These are phyloP conservation scores for Drechslerella coelobrocha DNA, from an alignment of 2,329 filamentous ascomycete species.

Conservation along the genomic window DNA sequence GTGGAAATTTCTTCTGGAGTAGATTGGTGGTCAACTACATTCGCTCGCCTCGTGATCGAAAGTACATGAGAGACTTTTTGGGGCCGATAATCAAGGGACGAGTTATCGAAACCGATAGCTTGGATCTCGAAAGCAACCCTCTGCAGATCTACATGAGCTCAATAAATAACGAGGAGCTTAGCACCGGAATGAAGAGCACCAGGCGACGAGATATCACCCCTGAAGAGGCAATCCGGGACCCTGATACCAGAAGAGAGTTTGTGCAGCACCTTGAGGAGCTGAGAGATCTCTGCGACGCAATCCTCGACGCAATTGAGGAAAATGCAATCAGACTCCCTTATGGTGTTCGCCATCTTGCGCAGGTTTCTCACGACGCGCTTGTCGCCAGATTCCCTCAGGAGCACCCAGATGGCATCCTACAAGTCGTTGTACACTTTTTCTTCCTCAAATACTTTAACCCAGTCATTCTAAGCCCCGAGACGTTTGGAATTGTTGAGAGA, in stretches of 20 bases:
- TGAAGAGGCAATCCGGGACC: conserved; percentile 93
- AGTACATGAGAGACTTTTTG: conserved; percentile 85
- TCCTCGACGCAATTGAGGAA: conserved; percentile 81
- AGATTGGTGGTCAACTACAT: conserved; percentile 87
- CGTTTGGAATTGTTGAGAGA: conserved; percentile 89
- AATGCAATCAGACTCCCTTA: conserved; percentile 88
- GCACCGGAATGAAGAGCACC: conserved; percentile 82
- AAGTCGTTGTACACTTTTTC: conserved; percentile 86
- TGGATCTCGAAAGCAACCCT: conserved; percentile 95
- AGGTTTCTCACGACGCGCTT: conserved; percentile 82
- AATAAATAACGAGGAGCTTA: conserved; percentile 96
- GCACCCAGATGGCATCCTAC: conserved; percentile 76
- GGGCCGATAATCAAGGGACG: conserved; percentile 86
- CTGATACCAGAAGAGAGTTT: conserved; percentile 88
- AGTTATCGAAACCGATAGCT: conserved; percentile 85
- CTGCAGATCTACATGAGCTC: conserved; percentile 95
- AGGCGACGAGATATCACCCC: conserved; percentile 83
- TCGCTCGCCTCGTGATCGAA: conserved; percentile 81
- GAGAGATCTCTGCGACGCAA: conserved; percentile 91
- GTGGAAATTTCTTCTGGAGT: conserved; percentile 91
- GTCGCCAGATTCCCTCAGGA: conserved; percentile 80
- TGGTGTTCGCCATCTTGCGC: conserved; percentile 84
- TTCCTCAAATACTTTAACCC: conserved; percentile 95
- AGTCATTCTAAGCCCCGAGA: conserved; percentile 85
- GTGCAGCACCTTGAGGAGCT: conserved; percentile 94